Base-by-base conservation (phyloP, 2,329 filamentous ascomycete genomes). In the Juglanconis oblonga region DNA sequence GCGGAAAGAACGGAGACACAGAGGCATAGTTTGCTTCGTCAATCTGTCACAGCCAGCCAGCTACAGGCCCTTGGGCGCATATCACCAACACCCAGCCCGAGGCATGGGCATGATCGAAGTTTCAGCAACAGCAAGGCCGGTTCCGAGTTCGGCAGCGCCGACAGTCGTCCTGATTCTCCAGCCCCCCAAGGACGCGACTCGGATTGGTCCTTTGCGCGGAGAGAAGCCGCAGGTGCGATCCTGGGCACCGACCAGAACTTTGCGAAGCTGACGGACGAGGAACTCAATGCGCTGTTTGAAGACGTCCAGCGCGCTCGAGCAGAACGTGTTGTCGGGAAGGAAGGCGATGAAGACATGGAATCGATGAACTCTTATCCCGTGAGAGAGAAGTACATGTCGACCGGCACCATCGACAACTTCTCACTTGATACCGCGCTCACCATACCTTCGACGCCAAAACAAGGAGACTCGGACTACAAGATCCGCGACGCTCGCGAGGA, bases 351-450 rank as follows among this genome's bases (percentile, higher is more conserved):
- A 59, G 95, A 98, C 71, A 86, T 88, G 57, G 95, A 99, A 66
- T 97, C 94, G 0, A 85, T 90, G 52, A 90, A 88, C 33, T 97
- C 94, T 0, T 97, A 93, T 70, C 89, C 92, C 1, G 81, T 93
- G 35, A 84, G 95, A 55, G 95, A 99, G 68, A 98, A 98, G 70
- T 98, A 98, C 74, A 85, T 97, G 78, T 97, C 93, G 3, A 95
- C 90, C 58, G 94, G 94, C 2, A 97, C 94, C 0, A 82, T 98
- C 56, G 95, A 99, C 75, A 97, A 96, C 71, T 95, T 97, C 69
- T 98, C 94, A 2, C 81, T 99, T 14, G 95, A 99, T 71, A 99
- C 95, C 1, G 89, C 88, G 11, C 81, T 99, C 54, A 99, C 95
- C 0, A 92, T 97, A 82, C 95, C 95, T 2, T 96, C 92, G 0